A percentile compares a stretch with the other conserved stretches of the same genome.
These are phyloP conservation scores for Ceratobasidium sp. DNA, from an alignment of 1,284 basidiomycete species.

Conservation along the genomic window DNA sequence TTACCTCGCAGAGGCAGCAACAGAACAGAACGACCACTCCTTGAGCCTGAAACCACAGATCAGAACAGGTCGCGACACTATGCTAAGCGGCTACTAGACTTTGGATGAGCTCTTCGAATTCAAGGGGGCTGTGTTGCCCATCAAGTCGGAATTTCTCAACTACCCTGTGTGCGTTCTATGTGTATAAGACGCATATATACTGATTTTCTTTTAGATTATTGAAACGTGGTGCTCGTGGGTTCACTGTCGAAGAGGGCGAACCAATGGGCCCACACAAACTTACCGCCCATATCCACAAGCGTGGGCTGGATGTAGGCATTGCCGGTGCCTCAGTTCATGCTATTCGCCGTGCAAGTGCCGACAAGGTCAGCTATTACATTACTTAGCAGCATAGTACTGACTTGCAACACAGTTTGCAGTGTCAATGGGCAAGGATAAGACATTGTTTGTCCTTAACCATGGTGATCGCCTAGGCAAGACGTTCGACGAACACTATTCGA, in stretches of 20 bases:
- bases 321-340: background rate
- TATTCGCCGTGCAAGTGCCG: conserved; percentile 3
- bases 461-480: background rate
- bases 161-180: background rate
- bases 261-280: too few species aligned
- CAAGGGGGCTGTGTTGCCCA: background rate
- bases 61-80: too few species aligned
- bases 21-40: too few species aligned
- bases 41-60: too few species aligned
- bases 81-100: background rate
- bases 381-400: too few species aligned
- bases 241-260: too few species aligned
- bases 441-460: background rate
- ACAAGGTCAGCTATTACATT: background rate
- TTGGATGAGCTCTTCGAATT: background rate
- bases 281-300: too few species aligned
- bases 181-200: too few species aligned
- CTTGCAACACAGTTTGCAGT: background rate
- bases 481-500: background rate
- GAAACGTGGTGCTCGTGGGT: background rate
- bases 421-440: background rate
- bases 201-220: background rate
- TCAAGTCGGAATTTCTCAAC: background rate
- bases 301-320: background rate
- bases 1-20: too few species aligned